Base-by-base conservation (phyloP, 495 filamentous ascomycete species). In the Entonaema liquescens region DNA sequence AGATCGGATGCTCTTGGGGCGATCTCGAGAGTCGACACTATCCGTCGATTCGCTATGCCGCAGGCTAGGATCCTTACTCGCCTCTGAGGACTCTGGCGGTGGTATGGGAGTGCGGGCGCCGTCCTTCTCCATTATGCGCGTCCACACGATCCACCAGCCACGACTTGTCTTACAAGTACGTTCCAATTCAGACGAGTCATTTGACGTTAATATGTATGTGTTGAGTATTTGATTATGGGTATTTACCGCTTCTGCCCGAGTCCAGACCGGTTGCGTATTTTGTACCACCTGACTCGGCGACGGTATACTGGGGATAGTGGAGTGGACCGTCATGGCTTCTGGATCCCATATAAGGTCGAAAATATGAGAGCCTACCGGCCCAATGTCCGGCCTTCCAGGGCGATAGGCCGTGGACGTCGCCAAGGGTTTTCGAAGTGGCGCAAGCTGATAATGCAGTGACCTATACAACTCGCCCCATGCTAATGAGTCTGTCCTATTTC, bases 131-230 rank as follows among this genome's bases (percentile, higher is more conserved):
- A 89, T 81, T 8, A 95, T 81, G 42, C 91, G 85, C 58, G 92
- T 93, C 94, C 96, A 98, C 56, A 98, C 92, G 28, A 98, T 84
- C 95, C 96, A 99, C 94, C 95, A 99, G 1, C 94, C 94, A 9
- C 94, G 86, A 53, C 83, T 91, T 5, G 94, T 98, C 84, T 97
- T 97, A 79, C 90, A 92, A 12, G 92, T 98, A n/a, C 92, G 82
- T 79, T 98, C 96, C 6, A 90, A 77, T 73, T 95, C 93, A 13
- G 83, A 78, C 1, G 80, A 71, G 11, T 87, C 81, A 17, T 81
- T 80, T 12, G 86, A 84, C 19, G 92, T 92, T 29, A 88, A 84
- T 23, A 81, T 79, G 72, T 93, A 88, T 33, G 91, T 95, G 68
- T 87, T 89, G 13, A 99, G 81, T 33, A 98, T 89, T 67, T 96